phyloP scores from a whole-genome alignment of 768 basidiomycete genomes.

The Serendipita indica region DNA sequence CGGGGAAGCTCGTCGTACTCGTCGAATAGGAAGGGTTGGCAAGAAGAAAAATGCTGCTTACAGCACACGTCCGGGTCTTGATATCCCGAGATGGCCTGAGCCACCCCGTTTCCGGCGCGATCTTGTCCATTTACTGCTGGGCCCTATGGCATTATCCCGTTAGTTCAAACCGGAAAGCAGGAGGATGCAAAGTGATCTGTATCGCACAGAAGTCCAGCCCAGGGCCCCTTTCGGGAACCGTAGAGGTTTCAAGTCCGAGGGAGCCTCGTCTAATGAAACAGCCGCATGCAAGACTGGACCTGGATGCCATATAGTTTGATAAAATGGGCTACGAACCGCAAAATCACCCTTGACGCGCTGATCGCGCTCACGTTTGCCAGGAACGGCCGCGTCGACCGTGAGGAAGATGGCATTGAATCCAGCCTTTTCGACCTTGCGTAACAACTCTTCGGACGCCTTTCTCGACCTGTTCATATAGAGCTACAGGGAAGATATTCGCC shows the following conservation, averaged over 20 bases:
- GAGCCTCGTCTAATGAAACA: constrained; percentile 12
- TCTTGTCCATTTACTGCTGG: constrained; percentile 7
- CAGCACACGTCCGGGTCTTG: constrained; percentile 24
- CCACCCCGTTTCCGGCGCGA: constrained; percentile 13
- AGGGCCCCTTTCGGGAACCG: no score
- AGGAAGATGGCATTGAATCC: constrained; percentile 84
- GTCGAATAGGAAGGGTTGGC: background rate
- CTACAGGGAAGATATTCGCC: constrained; percentile 16
- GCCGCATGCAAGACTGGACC: background rate
- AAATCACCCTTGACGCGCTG: constrained; percentile 22
- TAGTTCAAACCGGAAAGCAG: no score
- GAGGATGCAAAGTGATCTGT: no score
- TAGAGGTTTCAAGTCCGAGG: background rate
- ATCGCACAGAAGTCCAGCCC: no score
- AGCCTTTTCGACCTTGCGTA: constrained; percentile 51
- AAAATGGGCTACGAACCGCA: constrained; percentile 8
- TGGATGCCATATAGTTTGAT: background rate
- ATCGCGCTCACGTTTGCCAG: constrained; percentile 68
- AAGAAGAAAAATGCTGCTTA: constrained; percentile 13
- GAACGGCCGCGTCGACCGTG: constrained; percentile 78
- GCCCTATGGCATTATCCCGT: constrained; percentile 3
- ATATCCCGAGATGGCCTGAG: constrained; percentile 40
- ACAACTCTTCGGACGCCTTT: constrained; percentile 45
- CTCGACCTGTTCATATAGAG: constrained; percentile 72
- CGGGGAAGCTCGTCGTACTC: no score